Conservation (phyloP, 1,284 basidiomycete species). For the Golubevia pallescens region DNA sequence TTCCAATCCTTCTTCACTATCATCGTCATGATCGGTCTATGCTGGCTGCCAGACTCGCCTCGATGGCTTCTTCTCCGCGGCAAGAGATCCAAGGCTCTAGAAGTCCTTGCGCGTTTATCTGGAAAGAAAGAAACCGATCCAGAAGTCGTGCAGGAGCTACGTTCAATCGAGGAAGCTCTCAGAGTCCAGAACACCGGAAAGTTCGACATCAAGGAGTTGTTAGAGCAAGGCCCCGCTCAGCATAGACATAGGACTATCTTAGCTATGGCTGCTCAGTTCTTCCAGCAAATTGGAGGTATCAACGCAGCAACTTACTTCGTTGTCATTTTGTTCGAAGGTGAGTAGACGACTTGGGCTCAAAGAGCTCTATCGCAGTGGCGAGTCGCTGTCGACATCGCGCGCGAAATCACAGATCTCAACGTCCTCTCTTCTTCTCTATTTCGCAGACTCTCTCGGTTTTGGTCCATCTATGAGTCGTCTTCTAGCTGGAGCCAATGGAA, state of each 20-base stretch:
- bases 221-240: constrained; percentile 5
- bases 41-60: constrained; percentile 16
- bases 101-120: constrained; percentile 9
- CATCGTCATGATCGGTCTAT: constrained; percentile 13
- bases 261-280: constrained; percentile 8
- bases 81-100: constrained; percentile 3
- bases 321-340: constrained; percentile 7
- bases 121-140: neutral
- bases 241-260: constrained; percentile 8
- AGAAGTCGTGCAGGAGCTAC: constrained; percentile 3
- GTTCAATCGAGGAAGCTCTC: constrained; percentile 5
- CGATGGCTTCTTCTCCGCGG: constrained; percentile 17
- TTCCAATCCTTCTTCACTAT: constrained; percentile 13
- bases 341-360: neutral
- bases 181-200: constrained; percentile 7
- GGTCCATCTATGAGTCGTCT: neutral
- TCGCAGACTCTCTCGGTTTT: no score
- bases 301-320: constrained; percentile 2
- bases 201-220: constrained; percentile 8
- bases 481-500: constrained; percentile 6
- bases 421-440: no score
- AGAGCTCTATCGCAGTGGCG: no score
- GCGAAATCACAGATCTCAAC: no score
- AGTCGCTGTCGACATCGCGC: no score
- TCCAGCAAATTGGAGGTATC: constrained; percentile 12